Base-by-base conservation (phyloP, 73 alveolate genomes). In the Paramecium primaurelia region DNA sequence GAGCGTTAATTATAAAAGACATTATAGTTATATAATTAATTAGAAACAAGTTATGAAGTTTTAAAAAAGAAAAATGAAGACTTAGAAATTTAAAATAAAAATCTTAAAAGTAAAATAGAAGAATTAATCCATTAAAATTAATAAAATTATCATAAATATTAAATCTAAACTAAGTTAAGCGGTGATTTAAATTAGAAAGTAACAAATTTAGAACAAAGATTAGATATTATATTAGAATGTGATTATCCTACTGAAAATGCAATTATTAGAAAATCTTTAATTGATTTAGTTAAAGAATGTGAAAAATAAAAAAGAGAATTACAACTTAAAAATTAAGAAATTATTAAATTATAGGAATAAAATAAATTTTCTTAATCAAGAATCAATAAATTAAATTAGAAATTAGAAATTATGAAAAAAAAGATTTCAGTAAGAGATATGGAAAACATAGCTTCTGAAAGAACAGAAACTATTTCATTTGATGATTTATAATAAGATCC, bases 401-500 rank as follows among this genome's bases (percentile, higher is more conserved):
- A 80, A 49, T 44, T 80, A 0, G 91, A 80, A 28, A 8, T 49
- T 16, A 80, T 80, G 91, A 80, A 80, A 42, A 77, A 77, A 42
- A 77, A 47, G 18, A 80, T 80, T 18, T 80, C 91, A n/a, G 22
- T 80, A 3, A 45, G 91, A 36, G 91, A 80, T 28, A 9, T 80
- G 7, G 91, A 45, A 25, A 80, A 80, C 2, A 6, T 80, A 2
- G 28, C 71, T 7, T 18, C 25, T 2, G 91, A 80, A 45, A 80
- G 58, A 45, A 28, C 44, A 4, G 91, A 80, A 25, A 10, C 28
- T 28, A n/a, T 49, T 5, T 32, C 45, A 80, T 45, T 2, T 20
- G 47, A 80, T 45, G 91, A 80, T 38, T 18, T 20, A 45, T 45
- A 80, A 77, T 38, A 37, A n/a, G 89, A 77, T 77, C 89, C 89